phyloP scores from a whole-genome alignment of 352 stramenopile species.

The Phytophthora idaei region DNA sequence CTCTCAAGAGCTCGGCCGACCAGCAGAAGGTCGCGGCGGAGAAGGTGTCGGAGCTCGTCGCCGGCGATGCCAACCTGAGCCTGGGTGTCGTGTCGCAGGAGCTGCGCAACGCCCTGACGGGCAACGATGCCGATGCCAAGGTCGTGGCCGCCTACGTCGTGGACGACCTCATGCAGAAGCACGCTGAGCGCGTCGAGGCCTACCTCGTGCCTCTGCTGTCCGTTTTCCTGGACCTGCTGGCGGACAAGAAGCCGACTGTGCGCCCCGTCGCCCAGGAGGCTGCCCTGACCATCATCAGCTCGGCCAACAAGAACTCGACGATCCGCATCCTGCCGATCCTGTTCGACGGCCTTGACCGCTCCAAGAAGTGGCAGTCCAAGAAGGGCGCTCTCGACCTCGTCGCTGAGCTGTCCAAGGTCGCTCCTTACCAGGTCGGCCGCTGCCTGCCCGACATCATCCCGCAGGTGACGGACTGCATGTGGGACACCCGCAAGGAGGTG shows the following conservation, averaged over 20 bases:
- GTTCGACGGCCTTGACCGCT: slow-evolving; percentile 89
- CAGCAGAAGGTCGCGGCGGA: slow-evolving; percentile 85
- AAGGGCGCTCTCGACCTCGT: slow-evolving; percentile 96
- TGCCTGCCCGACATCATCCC: slow-evolving; percentile 97
- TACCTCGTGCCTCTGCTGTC: slow-evolving; percentile 76
- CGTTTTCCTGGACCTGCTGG: slow-evolving; percentile 78
- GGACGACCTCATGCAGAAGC: slow-evolving; percentile 87
- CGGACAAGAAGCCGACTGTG: slow-evolving; percentile 85
- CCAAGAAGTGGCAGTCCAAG: slow-evolving; percentile 97
- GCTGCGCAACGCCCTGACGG: slow-evolving; percentile 64
- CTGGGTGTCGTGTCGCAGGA: slow-evolving; percentile 71
- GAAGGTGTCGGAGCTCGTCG: slow-evolving; percentile 84
- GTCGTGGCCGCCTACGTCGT: slow-evolving; percentile 77
- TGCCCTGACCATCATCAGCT: slow-evolving; percentile 82
- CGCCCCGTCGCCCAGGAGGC: slow-evolving; percentile 73
- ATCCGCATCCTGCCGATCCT: slow-evolving; percentile 90
- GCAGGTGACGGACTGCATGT: slow-evolving; percentile 97
- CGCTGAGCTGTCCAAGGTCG: slow-evolving; percentile 89
- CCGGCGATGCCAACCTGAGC: slow-evolving; percentile 74
- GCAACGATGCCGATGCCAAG: slow-evolving; percentile 69
- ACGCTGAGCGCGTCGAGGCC: slow-evolving; percentile 77
- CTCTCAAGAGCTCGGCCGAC: slow-evolving; percentile 67
- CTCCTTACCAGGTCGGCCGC: slow-evolving; percentile 94
- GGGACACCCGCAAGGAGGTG: slow-evolving; percentile 99
- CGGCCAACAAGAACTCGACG: slow-evolving; percentile 87